Evolutionary conservation across 768 basidiomycete genomes (phyloP).

Genomic region (Pisolithus tinctorius): DNA sequence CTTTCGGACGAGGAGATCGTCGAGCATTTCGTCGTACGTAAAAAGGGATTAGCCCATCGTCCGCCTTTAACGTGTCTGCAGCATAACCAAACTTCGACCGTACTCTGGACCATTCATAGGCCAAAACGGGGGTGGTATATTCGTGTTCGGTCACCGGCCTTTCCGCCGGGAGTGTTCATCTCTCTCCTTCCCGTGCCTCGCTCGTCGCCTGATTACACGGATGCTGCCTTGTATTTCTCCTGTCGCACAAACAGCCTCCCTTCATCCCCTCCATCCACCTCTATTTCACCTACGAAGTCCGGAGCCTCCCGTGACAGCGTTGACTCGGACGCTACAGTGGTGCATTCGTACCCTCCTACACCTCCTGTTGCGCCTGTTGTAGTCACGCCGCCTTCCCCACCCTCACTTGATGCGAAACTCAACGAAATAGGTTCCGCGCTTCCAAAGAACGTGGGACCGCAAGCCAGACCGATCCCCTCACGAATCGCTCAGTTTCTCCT

Average conservation of each 20-base stretch:
- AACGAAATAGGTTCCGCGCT: slow-evolving; percentile 8
- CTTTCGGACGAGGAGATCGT: slow-evolving; percentile 70
- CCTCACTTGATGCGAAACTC: slow-evolving; percentile 25
- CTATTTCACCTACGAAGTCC: neutral
- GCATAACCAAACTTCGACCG: slow-evolving; percentile 61
- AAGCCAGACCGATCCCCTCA: slow-evolving; percentile 9
- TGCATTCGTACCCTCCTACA: slow-evolving; percentile 57
- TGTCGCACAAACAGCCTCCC: slow-evolving; percentile 41
- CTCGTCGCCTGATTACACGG: slow-evolving; percentile 39
- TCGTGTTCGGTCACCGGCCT: slow-evolving; percentile 62
- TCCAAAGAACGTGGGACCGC: neutral
- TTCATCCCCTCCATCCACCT: slow-evolving; percentile 11
- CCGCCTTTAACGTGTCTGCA: slow-evolving; percentile 15
- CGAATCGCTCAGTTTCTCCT: slow-evolving; percentile 47
- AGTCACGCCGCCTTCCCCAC: slow-evolving; percentile 30
- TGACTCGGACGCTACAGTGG: slow-evolving; percentile 25
- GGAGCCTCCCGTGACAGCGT: slow-evolving; percentile 23
- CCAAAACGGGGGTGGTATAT: slow-evolving; percentile 85
- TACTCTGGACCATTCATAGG: slow-evolving; percentile 73
- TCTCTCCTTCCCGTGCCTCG: slow-evolving; percentile 45
- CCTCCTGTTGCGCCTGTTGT: slow-evolving; percentile 31
- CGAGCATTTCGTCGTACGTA: slow-evolving; percentile 63
- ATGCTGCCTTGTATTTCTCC: slow-evolving; percentile 46
- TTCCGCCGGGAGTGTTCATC: slow-evolving; percentile 56
- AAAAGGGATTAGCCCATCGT: neutral